A percentile compares a stretch with the other conserved stretches of the same genome.
phyloP scores from a whole-genome alignment of 208 protist genomes.

The Eutreptiella sp. region DNA sequence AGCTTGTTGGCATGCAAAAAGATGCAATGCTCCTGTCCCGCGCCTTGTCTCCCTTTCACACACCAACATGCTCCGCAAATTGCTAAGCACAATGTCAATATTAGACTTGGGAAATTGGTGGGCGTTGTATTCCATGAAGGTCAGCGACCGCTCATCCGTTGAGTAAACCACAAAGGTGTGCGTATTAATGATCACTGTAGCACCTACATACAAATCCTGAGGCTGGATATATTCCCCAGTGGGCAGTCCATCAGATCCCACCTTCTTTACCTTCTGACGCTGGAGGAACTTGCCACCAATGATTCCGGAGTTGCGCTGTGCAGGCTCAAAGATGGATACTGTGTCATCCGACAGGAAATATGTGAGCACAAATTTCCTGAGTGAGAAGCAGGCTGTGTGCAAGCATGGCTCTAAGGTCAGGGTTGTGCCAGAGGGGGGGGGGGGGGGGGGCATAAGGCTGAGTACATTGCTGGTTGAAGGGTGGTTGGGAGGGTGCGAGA shows the following conservation, averaged over 20 bases:
- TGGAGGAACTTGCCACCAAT: constrained; percentile 86
- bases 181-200: constrained; percentile 56
- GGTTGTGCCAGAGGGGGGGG: no score
- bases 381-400: no score
- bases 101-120: constrained; percentile 69
- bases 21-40: no score
- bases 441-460: no score
- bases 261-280: constrained; percentile 57
- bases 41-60: no score
- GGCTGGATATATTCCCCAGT: constrained; percentile 46
- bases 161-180: constrained; percentile 69
- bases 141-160: constrained; percentile 73
- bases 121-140: constrained; percentile 81
- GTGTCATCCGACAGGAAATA: constrained; percentile 61
- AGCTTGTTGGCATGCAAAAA: no score
- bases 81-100: constrained; percentile 73
- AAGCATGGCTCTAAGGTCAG: no score
- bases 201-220: constrained; percentile 78
- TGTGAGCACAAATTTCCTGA: constrained; percentile 26
- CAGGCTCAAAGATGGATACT: constrained; percentile 73
- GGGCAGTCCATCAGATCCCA: no score
- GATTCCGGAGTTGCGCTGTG: constrained; percentile 83
- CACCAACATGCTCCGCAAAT: constrained; percentile 71
- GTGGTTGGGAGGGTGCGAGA: no score
- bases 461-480: no score